Conservation (phyloP, 2,329 filamentous ascomycete species). For the Fusarium anguioides region DNA sequence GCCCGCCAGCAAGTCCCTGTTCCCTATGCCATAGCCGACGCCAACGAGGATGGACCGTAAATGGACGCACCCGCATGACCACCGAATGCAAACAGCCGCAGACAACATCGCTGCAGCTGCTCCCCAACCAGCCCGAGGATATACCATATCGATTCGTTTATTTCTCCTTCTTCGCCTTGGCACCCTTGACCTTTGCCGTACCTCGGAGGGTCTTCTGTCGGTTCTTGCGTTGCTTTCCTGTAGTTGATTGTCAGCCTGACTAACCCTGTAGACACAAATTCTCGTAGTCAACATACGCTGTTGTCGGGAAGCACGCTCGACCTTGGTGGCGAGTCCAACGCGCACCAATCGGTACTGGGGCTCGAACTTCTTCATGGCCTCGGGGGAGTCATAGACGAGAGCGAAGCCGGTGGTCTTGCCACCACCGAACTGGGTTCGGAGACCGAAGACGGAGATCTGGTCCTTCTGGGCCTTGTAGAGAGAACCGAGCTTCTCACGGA, state of each 20-base stretch:
- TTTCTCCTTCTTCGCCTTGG: conserved; percentile 93
- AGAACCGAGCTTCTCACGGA: conserved; percentile 91
- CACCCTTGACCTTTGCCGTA: conserved; percentile 98
- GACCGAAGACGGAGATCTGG: conserved; percentile 97
- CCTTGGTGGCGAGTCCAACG: conserved; percentile 91
- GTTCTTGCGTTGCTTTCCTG: conserved; percentile 99
- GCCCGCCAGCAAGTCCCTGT: conserved; percentile 45
- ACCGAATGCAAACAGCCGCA: conserved; percentile 47
- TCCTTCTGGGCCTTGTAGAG: conserved; percentile 99
- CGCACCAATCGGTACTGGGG: conserved; percentile 96
- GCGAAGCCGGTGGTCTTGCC: conserved; percentile 99
- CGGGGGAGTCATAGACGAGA: conserved; percentile 96
- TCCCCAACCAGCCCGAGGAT: conserved; percentile 47
- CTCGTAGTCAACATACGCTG: conserved; percentile 80
- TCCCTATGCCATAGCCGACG: conserved; percentile 42
- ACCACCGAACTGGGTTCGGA: conserved; percentile 98
- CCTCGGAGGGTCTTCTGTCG: conserved; percentile 98
- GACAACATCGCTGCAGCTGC: conserved; percentile 14
- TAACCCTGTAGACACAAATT: neutral
- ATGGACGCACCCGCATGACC: conserved; percentile 45
- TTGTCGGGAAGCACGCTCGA: conserved; percentile 97
- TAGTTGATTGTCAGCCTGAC: conserved; percentile 44
- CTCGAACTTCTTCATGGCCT: conserved; percentile 99
- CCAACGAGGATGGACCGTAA: conserved; percentile 36
- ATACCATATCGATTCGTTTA: conserved; percentile 65